Evolutionary conservation across 805 yeast species (phyloP).

Genomic region (Middelhovenomyces tepae): DNA sequence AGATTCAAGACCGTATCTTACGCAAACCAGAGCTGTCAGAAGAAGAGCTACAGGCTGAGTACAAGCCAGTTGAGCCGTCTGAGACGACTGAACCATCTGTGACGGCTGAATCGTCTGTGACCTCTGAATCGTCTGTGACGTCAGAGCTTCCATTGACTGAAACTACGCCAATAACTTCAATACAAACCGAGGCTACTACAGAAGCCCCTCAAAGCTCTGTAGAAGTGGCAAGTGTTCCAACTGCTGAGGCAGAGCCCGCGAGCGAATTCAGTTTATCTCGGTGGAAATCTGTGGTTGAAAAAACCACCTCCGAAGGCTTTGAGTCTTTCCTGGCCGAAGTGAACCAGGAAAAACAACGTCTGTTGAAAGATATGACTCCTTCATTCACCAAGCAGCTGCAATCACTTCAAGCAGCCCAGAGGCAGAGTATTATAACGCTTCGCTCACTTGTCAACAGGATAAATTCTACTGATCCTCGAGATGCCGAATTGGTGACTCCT

Average conservation of each 20-base stretch:
- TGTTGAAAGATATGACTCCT: slow-evolving; percentile 14
- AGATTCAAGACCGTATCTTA: slow-evolving; percentile 17
- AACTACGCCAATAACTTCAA: not conserved
- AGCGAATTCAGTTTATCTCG: slow-evolving; percentile 2
- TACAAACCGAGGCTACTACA: not conserved
- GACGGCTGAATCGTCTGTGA: not conserved
- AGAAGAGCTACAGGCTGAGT: not conserved
- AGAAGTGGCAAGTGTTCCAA: too few species aligned
- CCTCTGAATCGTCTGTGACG: not conserved
- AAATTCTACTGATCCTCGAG: slow-evolving; percentile 8
- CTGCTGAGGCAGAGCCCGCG: not conserved
- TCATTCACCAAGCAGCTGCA: slow-evolving; percentile 18
- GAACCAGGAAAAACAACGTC: slow-evolving; percentile 13
- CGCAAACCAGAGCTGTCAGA: slow-evolving; percentile 4
- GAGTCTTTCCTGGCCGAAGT: slow-evolving; percentile 19
- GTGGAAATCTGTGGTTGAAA: slow-evolving; percentile 19
- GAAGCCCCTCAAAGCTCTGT: too few species aligned
- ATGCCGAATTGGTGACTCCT: slow-evolving; percentile 11
- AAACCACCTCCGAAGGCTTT: slow-evolving; percentile 19
- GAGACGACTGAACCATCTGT: not conserved
- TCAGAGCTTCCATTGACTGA: not conserved
- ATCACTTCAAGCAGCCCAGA: slow-evolving; percentile 11
- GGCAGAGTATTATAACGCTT: slow-evolving; percentile 10
- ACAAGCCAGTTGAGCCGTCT: not conserved
- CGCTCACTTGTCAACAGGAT: slow-evolving; percentile 9